Conservation (phyloP, 345 rosid species). For the Euphorbia peplus region DNA sequence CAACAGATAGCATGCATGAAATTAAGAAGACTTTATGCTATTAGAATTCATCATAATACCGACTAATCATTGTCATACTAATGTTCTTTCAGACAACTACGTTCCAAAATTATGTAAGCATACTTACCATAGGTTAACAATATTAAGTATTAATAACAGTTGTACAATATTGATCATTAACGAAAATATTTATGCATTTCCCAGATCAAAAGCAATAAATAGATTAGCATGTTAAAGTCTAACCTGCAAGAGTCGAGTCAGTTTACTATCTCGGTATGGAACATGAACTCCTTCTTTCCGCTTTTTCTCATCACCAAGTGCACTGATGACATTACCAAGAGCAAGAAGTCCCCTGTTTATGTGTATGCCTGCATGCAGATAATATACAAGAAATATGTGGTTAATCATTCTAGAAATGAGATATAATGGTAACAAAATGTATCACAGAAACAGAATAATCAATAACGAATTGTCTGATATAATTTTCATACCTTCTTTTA, state of each 20-base stretch:
- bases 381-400: not conserved
- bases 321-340: conserved; percentile 97
- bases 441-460: not conserved
- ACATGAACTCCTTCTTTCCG: conserved; percentile 90
- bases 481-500: conserved; percentile 74
- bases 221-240: conserved; percentile 6
- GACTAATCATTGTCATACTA: not conserved
- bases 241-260: conserved; percentile 66
- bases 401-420: not conserved
- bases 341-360: conserved; percentile 97
- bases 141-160: not conserved
- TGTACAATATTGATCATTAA: not conserved
- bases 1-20: not conserved
- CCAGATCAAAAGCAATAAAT: not conserved
- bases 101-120: not conserved
- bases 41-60: not conserved
- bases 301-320: conserved; percentile 95
- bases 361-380: conserved; percentile 64
- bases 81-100: not conserved
- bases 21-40: not conserved
- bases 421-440: not conserved
- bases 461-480: not conserved
- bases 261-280: conserved; percentile 98
- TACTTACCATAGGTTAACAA: not conserved
- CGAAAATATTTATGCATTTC: not conserved